Evolutionary conservation across 345 rosid species (phyloP), one percentile per base, ranked within the genome.

Genomic region (Salix udensis): DNA sequence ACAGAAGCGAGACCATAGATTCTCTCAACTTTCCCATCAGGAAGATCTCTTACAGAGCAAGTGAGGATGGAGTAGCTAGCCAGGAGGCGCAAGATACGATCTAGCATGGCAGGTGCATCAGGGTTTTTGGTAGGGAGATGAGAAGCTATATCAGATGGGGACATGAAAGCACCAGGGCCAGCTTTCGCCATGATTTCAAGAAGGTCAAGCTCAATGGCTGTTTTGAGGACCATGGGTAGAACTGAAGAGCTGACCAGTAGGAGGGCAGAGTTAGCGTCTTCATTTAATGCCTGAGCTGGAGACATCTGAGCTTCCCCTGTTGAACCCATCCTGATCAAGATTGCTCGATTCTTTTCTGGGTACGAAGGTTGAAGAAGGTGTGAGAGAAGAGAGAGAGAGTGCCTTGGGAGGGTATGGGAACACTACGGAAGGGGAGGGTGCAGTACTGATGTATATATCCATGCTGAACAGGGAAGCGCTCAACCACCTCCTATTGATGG

Each of bases 191-290:
- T 89, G 85, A 95, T 90, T 84, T 95, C 96, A 12, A 93, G 92
- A 31, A 95, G 83, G 80, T 91, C 97, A 0, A 95, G 97, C 68
- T 95, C 98, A 4, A 95, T 68, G 74, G 97, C 96, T 1, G 98
- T n/a, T 82, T 91, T 92, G 46, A 95, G 92, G 67, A 86, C 89
- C 97, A 93, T 95, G 0, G 98, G 97, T 9, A 93, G 89, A 50
- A 90, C 93, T 2, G 97, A 92, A 18, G 89, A 90, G 23, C 97
- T 87, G 4, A 89, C 79, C 44, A 95, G 85, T 58, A 91, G 97
- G 86, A 92, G 86, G 67, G 97, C 95, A 68, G 87, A 91, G 53
- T 87, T 89, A 1, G 91, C 91, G 77, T 94, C 97, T 48, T 91
- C 94, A 30, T 94, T 97, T 13, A 88, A 80, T n/a, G 90, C 86